Evolutionary conservation across 2,329 filamentous ascomycete species (phyloP).

Genomic region (Trichoderma sp.): DNA sequence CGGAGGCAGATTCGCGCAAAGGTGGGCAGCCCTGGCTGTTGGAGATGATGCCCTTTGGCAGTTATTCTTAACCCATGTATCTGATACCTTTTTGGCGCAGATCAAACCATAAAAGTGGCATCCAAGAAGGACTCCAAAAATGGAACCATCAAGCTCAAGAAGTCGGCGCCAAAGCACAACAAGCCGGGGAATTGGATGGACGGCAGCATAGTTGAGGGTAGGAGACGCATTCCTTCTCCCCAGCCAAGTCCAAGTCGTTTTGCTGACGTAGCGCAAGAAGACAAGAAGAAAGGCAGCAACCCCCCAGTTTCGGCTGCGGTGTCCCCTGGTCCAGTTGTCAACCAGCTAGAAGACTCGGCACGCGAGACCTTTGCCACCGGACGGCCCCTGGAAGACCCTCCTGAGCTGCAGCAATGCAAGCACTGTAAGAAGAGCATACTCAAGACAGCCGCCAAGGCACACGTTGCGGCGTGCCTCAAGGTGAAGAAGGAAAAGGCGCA

Average conservation of each 20-base stretch:
- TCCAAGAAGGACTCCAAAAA: slow-evolving; percentile 59
- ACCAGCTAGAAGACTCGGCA: slow-evolving; percentile 74
- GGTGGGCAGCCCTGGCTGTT: slow-evolving; percentile 33
- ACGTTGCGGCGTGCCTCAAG: slow-evolving; percentile 82
- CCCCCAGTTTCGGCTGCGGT: slow-evolving; percentile 47
- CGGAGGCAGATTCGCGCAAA: slow-evolving; percentile 37
- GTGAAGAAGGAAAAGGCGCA: slow-evolving; percentile 83
- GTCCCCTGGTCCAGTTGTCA: slow-evolving; percentile 61
- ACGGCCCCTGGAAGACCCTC: slow-evolving; percentile 76
- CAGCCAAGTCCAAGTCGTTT: neutral
- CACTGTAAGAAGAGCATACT: slow-evolving; percentile 91
- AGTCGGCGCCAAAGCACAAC: slow-evolving; percentile 62
- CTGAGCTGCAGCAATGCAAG: slow-evolving; percentile 84
- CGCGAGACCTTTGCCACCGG: slow-evolving; percentile 81
- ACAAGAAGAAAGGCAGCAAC: slow-evolving; percentile 61
- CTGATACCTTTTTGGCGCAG: slow-evolving; percentile 48
- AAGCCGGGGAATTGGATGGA: slow-evolving; percentile 75
- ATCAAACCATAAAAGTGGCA: slow-evolving; percentile 65
- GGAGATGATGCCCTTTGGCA: neutral
- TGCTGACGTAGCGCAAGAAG: slow-evolving; percentile 44
- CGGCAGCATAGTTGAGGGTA: slow-evolving; percentile 66
- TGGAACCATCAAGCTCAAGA: slow-evolving; percentile 65
- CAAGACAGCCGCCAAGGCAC: slow-evolving; percentile 72
- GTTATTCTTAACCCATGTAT: neutral
- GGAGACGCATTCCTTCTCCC: neutral